Percentiles rank a stretch among this genome's conserved stretches.
phyloP scores from a whole-genome alignment of 441 rosid genomes.

The Corymbia calophylla region DNA sequence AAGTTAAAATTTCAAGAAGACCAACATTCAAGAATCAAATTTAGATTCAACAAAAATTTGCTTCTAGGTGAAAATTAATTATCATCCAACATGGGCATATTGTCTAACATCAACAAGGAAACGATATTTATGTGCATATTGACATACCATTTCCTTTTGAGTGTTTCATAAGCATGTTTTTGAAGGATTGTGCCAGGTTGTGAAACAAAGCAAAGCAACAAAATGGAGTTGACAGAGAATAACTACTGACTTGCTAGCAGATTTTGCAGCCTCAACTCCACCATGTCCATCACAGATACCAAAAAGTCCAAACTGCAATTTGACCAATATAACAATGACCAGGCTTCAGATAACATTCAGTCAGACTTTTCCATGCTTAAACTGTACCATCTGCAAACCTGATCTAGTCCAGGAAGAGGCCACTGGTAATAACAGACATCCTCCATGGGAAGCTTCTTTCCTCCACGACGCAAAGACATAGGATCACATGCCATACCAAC shows the following conservation, averaged over 20 bases:
- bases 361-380: background rate
- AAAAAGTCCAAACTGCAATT: constrained; percentile 85
- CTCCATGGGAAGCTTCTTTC: constrained; percentile 90
- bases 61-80: background rate
- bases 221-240: constrained; percentile 10
- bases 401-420: constrained; percentile 79
- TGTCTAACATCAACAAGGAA: background rate
- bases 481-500: constrained; percentile 94
- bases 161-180: background rate
- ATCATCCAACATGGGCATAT: background rate
- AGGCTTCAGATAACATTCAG: background rate
- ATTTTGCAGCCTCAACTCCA: constrained; percentile 78
- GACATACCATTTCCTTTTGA: background rate
- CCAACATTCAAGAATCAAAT: background rate
- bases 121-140: background rate
- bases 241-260: constrained; percentile 81
- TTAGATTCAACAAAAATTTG: background rate
- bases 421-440: constrained; percentile 87
- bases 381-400: constrained; percentile 41
- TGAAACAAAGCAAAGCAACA: constrained; percentile 6
- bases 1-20: background rate
- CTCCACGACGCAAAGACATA: constrained; percentile 93
- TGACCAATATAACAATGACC: constrained; percentile 2
- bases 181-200: background rate
- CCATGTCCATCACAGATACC: constrained; percentile 98